Conservation (phyloP, 1,284 basidiomycete species). For the Cutaneotrichosporon mucoides region DNA sequence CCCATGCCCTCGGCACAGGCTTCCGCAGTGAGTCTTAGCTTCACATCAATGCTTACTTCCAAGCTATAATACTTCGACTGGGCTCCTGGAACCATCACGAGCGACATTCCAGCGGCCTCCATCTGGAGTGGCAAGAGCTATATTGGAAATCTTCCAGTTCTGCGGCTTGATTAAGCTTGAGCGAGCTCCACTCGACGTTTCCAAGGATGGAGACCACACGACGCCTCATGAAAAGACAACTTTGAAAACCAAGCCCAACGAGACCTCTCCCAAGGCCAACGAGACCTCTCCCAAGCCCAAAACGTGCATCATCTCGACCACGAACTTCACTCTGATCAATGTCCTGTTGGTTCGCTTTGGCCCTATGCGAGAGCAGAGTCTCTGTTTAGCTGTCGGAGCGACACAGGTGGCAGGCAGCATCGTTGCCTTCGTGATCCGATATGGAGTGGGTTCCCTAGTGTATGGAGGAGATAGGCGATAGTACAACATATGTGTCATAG, state of each 20-base stretch:
- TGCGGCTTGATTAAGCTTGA: conserved; percentile 67
- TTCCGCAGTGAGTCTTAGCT: conserved; percentile 64
- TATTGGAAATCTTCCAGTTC: conserved; percentile 59
- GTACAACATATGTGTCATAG: conserved; percentile 1
- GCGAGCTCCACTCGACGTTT: conserved; percentile 51
- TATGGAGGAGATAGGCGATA: conserved; percentile 83
- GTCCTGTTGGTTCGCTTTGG: conserved; percentile 71
- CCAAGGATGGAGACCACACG: background rate
- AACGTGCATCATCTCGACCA: conserved; percentile 58
- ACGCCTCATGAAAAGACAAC: background rate
- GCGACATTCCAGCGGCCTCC: conserved; percentile 57
- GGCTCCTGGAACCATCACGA: conserved; percentile 69
- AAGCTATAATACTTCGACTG: conserved; percentile 69
- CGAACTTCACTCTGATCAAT: conserved; percentile 86
- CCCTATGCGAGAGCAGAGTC: conserved; percentile 70
- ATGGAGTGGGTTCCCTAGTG: conserved; percentile 77
- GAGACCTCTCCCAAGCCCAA: no score
- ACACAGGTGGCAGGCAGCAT: conserved; percentile 71
- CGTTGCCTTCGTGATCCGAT: conserved; percentile 75
- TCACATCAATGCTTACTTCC: background rate
- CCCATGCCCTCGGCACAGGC: conserved; percentile 86
- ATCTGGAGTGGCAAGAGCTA: conserved; percentile 55
- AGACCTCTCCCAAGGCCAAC: no score
- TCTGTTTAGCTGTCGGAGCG: conserved; percentile 67
- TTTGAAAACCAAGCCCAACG: no score